Percentiles rank a stretch among this genome's conserved stretches.
phyloP scores from a whole-genome alignment of 371 early-diverging fungal species.

The Lichtheimia corymbifera region DNA sequence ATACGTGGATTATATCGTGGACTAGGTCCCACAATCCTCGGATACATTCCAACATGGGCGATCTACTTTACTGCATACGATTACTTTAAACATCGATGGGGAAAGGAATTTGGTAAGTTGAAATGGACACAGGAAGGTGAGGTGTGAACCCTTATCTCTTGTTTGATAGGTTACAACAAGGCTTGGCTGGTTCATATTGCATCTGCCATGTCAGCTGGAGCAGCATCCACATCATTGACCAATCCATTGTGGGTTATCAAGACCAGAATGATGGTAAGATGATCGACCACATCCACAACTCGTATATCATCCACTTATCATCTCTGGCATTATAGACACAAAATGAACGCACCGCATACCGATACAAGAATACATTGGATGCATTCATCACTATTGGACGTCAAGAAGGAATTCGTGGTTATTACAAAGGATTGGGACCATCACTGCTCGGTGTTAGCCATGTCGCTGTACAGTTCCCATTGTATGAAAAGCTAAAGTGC shows the following conservation, averaged over 20 bases:
- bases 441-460: slow-evolving; percentile 91
- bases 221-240: slow-evolving; percentile 74
- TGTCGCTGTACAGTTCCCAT: slow-evolving; percentile 93
- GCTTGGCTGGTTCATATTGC: slow-evolving; percentile 76
- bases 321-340: slow-evolving; percentile 59
- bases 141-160: no score
- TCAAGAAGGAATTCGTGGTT: slow-evolving; percentile 76
- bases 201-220: slow-evolving; percentile 88
- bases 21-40: slow-evolving; percentile 83
- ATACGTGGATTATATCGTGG: slow-evolving; percentile 90
- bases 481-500: slow-evolving; percentile 88
- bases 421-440: slow-evolving; percentile 89
- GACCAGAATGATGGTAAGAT: slow-evolving; percentile 76
- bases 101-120: slow-evolving; percentile 9
- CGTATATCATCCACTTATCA: background rate
- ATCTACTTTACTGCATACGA: slow-evolving; percentile 88
- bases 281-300: background rate
- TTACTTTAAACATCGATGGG: slow-evolving; percentile 53
- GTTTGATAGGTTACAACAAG: slow-evolving; percentile 38
- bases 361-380: slow-evolving; percentile 70
- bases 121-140: no score
- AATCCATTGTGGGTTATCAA: slow-evolving; percentile 96
- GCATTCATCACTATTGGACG: slow-evolving; percentile 71
- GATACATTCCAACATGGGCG: slow-evolving; percentile 91
- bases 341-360: slow-evolving; percentile 65